These are phyloP conservation scores for Ascocoryne sarcoides DNA, from an alignment of 2,329 filamentous ascomycete genomes.

Conservation along the genomic window DNA sequence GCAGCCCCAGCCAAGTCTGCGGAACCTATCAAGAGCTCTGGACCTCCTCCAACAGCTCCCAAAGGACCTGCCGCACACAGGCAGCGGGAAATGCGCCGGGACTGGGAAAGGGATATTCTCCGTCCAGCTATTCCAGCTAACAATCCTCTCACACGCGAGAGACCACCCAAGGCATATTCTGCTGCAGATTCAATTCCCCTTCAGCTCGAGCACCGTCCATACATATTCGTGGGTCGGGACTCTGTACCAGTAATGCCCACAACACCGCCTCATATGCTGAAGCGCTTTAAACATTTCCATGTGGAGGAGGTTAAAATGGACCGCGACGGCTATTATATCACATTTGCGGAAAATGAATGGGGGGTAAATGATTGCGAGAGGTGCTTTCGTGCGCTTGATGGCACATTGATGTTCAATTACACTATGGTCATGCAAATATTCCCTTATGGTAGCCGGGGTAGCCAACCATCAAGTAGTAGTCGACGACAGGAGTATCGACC, in stretches of 20 bases:
- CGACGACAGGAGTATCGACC: not conserved
- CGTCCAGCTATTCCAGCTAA: not conserved
- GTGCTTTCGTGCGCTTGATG: slow-evolving; percentile 71
- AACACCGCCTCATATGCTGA: slow-evolving; percentile 84
- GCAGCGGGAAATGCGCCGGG: not conserved
- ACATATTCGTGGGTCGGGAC: slow-evolving; percentile 80
- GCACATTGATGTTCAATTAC: slow-evolving; percentile 84
- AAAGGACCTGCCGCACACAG: slow-evolving; percentile 54
- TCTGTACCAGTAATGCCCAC: slow-evolving; percentile 80
- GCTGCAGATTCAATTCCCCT: slow-evolving; percentile 47
- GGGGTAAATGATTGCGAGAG: slow-evolving; percentile 75
- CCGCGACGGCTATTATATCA: slow-evolving; percentile 77
- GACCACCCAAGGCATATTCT: not conserved
- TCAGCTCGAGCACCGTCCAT: slow-evolving; percentile 70
- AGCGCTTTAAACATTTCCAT: slow-evolving; percentile 72
- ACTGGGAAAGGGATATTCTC: not conserved
- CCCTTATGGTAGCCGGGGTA: slow-evolving; percentile 21
- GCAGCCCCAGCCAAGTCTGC: slow-evolving; percentile 28
- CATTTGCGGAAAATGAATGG: slow-evolving; percentile 71
- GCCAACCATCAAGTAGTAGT: slow-evolving; percentile 8
- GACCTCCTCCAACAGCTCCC: slow-evolving; percentile 75
- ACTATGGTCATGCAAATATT: slow-evolving; percentile 84
- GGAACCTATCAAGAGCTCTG: slow-evolving; percentile 39
- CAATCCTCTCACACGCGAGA: no score
- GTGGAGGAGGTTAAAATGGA: slow-evolving; percentile 80